These are phyloP conservation scores for Cerioporus squamosus DNA, from an alignment of 1,284 basidiomycete species.

Conservation along the genomic window DNA sequence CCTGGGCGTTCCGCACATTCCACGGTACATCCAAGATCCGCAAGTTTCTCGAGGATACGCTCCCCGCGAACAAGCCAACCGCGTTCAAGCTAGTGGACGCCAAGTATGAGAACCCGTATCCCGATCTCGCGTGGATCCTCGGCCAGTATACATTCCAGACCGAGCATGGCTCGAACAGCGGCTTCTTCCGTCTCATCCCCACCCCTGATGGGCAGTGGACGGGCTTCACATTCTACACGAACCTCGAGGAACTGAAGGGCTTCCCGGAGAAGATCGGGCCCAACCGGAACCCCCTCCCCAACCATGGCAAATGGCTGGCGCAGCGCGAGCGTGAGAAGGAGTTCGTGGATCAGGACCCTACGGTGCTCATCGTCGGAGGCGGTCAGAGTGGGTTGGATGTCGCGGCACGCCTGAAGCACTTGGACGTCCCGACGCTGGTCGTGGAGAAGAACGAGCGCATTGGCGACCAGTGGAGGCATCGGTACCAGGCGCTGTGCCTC, in stretches of 20 bases:
- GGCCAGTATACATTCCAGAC: conserved; percentile 63
- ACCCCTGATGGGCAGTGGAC: conserved; percentile 55
- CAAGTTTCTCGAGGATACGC: conserved; percentile 49
- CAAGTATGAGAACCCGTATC: conserved; percentile 45
- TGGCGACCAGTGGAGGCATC: conserved; percentile 62
- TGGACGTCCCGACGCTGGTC: conserved; percentile 56
- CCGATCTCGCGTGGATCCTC: conserved; percentile 63
- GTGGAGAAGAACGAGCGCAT: conserved; percentile 57
- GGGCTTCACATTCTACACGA: conserved; percentile 60
- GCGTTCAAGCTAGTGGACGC: conserved; percentile 46
- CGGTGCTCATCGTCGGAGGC: conserved; percentile 63
- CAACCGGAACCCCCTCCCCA: conserved; percentile 42
- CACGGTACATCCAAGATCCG: conserved; percentile 45
- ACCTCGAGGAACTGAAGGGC: conserved; percentile 58
- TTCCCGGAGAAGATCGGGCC: conserved; percentile 50
- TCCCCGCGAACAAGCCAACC: conserved; percentile 41
- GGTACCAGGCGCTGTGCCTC: conserved; percentile 64
- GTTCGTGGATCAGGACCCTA: conserved; percentile 44
- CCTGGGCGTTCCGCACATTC: conserved; percentile 72
- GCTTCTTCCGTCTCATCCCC: conserved; percentile 60
- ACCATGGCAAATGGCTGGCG: conserved; percentile 46
- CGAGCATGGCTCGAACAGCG: conserved; percentile 49
- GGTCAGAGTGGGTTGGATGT: conserved; percentile 69
- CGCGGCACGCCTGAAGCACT: conserved; percentile 60
- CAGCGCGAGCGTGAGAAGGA: conserved; percentile 45